Base-by-base conservation (phyloP, 2,329 filamentous ascomycete species). In the Fusarium protoensiforme region DNA sequence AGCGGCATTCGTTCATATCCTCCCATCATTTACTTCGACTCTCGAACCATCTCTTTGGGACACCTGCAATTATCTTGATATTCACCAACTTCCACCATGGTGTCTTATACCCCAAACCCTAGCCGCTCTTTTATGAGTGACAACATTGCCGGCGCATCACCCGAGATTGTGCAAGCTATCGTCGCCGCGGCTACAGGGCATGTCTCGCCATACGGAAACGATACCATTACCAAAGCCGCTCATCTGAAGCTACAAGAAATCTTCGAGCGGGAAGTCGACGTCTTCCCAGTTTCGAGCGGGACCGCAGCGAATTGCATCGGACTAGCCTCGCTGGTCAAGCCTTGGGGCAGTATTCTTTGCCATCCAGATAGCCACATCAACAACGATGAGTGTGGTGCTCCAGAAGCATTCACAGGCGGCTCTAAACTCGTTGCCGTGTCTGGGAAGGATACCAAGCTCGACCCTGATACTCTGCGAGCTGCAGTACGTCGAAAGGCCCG, bases 341-440 rank as follows among this genome's bases (percentile, higher is more conserved):
- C 61, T 36, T 56, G 61, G 48, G 48, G 61, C 27, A 56, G 48
- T 16, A 57, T 64, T 14, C 51, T 64, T 18, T 56, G 48, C 18
- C 61, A 64, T 43, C 46, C 24, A 14, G 46, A 51, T 11, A 29
- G 22, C 4, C 46, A 51, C n/a, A 27, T 51, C 46, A 51, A 27
- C 24, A 29, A 27, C 11, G 46, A 51, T 9, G 46, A 51, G 16
- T 51, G 46, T 29, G 46, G 46, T 51, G 46, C 46, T 16, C 46
- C 46, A 5, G 46, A 51, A 7, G 20, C 20, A 24, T 29, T 51
- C 24, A 27, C 46, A n/a, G n/a, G 6, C 41, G 20, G 22, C 2
- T 8, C 14, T 24, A 22, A 24, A 8, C n/a, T 46, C 4, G 41
- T 46, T 1, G 11, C 41, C 3, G 20, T 46, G 20, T 9, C 13